Conservation (phyloP, 257 asterid genomes). For the Lantana camara region DNA sequence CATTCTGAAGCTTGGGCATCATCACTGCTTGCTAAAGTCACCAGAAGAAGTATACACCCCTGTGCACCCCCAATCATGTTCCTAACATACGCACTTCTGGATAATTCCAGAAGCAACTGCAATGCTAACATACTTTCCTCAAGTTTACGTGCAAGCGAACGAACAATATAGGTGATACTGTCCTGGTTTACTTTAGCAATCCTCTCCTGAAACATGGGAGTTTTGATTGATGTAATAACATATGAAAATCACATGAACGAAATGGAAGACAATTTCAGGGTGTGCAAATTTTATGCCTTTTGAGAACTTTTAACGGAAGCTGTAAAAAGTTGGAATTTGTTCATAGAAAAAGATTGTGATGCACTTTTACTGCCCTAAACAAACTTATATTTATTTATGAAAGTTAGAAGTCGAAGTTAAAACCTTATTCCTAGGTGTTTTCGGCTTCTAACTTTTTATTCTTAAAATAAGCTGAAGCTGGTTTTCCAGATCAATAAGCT, state of each 20-base stretch:
- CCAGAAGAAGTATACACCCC: constrained; percentile 54
- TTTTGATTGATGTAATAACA: background rate
- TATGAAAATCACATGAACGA: background rate
- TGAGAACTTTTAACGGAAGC: no score
- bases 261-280: background rate
- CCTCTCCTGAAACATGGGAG: constrained; percentile 41
- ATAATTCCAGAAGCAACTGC: constrained; percentile 47
- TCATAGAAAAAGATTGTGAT: no score
- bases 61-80: constrained; percentile 42
- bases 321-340: no score
- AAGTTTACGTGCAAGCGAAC: constrained; percentile 47
- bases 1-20: constrained; percentile 38
- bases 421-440: no score
- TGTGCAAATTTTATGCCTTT: no score
- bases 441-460: no score
- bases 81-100: constrained; percentile 29
- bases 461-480: no score
- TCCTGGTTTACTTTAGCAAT: constrained; percentile 37
- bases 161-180: constrained; percentile 43
- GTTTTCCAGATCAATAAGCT: background rate
- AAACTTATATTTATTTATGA: no score
- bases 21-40: constrained; percentile 43
- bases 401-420: no score
- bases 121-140: constrained; percentile 49
- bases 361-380: no score